These are phyloP conservation scores for Ambrosia trifida DNA, from an alignment of 129 eudicot genomes.

Conservation along the genomic window DNA sequence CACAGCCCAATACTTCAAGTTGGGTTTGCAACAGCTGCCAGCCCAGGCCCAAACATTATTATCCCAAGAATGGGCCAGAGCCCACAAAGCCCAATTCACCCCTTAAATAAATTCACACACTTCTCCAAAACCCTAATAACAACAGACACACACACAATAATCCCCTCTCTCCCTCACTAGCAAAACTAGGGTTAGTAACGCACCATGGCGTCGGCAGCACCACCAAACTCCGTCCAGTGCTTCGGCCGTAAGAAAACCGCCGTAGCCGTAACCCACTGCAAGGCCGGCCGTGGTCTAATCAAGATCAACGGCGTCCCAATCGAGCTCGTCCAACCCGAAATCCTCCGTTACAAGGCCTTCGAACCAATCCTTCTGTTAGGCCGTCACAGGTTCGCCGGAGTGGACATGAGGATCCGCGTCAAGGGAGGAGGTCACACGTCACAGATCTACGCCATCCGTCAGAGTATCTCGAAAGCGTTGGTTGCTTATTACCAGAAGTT, in stretches of 20 bases:
- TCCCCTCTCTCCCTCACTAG: neutral
- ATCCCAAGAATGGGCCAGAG: neutral
- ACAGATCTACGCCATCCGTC: conserved; percentile 17
- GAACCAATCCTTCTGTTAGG: conserved; percentile 20
- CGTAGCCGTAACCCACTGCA: conserved; percentile 27
- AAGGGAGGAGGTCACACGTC: conserved; percentile 13
- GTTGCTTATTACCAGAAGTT: conserved; percentile 21
- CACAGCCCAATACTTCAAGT: no score
- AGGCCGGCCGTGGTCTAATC: conserved; percentile 15
- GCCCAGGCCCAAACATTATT: neutral
- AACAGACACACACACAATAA: no score
- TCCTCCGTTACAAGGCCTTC: conserved; percentile 18
- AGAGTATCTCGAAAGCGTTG: conserved; percentile 8
- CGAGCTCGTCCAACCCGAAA: conserved; percentile 21
- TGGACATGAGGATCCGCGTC: conserved; percentile 14
- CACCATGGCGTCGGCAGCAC: conserved; percentile 14
- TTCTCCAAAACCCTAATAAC: neutral
- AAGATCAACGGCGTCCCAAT: conserved; percentile 22
- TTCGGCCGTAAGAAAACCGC: conserved; percentile 27
- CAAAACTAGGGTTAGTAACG: conserved; percentile 11
- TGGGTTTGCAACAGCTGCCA: neutral
- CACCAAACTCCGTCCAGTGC: conserved; percentile 15
- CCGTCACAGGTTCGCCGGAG: conserved; percentile 19
- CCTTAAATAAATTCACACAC: neutral
- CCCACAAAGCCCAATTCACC: neutral